Evolutionary conservation across 2,329 filamentous ascomycete genomes (phyloP).

Genomic region (Diaporthe nobilis): DNA sequence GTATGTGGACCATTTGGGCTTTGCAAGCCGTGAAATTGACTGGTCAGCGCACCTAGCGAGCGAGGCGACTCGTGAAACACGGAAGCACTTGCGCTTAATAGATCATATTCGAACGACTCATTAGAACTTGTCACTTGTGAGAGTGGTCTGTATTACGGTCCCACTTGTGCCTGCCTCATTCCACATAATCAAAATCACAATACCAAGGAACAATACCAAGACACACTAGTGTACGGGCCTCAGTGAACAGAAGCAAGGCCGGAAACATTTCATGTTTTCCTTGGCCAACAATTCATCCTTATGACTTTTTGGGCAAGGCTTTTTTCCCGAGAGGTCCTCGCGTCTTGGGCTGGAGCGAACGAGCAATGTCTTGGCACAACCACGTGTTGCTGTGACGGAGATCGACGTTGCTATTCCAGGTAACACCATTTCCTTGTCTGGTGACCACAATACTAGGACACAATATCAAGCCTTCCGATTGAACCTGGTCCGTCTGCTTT

Average conservation of each 20-base stretch:
- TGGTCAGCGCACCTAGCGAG: background rate
- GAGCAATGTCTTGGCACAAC: background rate
- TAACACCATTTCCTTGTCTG: conserved; percentile 1
- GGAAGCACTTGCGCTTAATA: background rate
- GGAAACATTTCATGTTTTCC: background rate
- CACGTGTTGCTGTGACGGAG: background rate
- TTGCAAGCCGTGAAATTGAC: background rate
- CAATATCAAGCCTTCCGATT: conserved; percentile 18
- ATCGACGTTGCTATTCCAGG: background rate
- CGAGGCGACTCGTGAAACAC: background rate
- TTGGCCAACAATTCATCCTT: no score
- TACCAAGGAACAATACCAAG: conserved; percentile 37
- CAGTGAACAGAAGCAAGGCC: background rate
- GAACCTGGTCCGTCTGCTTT: background rate
- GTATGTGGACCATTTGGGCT: background rate
- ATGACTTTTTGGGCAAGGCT: background rate
- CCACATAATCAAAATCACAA: conserved; percentile 18
- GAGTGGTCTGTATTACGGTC: no score
- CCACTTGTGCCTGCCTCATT: background rate
- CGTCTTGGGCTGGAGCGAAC: background rate
- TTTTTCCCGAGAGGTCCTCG: background rate
- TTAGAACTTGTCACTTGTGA: background rate
- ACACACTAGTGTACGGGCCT: background rate
- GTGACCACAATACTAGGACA: conserved; percentile 38
- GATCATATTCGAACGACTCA: background rate